Conservation (phyloP, 1,284 basidiomycete species). For the Pholiota adiposa region DNA sequence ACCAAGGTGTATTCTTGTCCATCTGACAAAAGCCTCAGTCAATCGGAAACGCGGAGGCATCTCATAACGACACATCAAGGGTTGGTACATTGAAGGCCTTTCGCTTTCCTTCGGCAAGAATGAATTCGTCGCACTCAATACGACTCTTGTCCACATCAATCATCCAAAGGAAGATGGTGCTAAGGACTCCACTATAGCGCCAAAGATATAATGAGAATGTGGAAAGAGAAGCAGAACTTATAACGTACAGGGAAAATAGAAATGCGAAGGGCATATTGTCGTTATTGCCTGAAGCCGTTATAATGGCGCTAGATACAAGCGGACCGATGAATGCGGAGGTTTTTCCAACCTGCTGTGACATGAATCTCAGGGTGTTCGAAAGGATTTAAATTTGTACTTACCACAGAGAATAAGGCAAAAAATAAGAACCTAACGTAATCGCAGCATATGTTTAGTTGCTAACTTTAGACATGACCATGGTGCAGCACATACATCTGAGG, state of each 20-base stretch:
- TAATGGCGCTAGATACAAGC: conserved; percentile 77
- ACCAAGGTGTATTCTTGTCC: not conserved
- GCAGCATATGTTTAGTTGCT: not conserved
- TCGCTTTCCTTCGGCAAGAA: conserved; percentile 57
- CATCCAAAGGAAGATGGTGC: conserved; percentile 67
- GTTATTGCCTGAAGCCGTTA: conserved; percentile 71
- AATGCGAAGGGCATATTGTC: conserved; percentile 85
- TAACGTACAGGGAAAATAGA: conserved; percentile 68
- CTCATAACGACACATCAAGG: not conserved
- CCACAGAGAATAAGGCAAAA: conserved; percentile 78
- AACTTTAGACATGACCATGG: not conserved
- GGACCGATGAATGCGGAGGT: conserved; percentile 85
- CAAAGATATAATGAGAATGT: not conserved
- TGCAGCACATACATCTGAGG: conserved; percentile 63
- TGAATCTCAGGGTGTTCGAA: not conserved
- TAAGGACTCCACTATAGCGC: conserved; percentile 56
- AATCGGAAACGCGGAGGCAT: not conserved
- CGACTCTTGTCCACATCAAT: conserved; percentile 75
- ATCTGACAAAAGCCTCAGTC: not conserved
- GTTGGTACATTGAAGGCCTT: conserved; percentile 44
- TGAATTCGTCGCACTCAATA: conserved; percentile 66
- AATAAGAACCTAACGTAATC: conserved; percentile 64
- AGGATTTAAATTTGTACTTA: conserved; percentile 30
- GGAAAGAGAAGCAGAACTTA: not conserved
- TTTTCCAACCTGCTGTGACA: conserved; percentile 58